phyloP scores from a whole-genome alignment of 2,329 filamentous ascomycete genomes.

The Fusarium citri region DNA sequence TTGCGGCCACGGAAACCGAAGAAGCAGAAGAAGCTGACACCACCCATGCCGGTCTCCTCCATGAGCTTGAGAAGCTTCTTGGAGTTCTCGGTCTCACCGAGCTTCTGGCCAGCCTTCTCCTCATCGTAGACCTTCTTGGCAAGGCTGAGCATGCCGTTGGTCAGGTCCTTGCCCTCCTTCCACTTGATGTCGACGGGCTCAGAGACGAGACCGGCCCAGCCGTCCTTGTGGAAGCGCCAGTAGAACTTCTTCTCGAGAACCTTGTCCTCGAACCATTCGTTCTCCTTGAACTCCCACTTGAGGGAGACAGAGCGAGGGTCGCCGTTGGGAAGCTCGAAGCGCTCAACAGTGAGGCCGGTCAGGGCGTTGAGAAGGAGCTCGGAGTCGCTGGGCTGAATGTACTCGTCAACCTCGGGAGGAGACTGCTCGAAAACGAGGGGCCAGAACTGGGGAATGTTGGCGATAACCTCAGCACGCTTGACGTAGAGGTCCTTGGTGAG shows the following conservation, averaged over 20 bases:
- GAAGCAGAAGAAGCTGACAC: constrained; percentile 86
- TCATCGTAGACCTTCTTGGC: constrained; percentile 76
- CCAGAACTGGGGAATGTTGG: constrained; percentile 90
- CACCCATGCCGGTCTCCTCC: constrained; percentile 70
- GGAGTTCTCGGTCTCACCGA: constrained; percentile 60
- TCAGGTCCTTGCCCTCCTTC: constrained; percentile 85
- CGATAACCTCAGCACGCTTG: constrained; percentile 77
- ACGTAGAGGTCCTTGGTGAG: constrained; percentile 78
- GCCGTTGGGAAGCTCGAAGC: constrained; percentile 81
- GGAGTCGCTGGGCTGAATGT: constrained; percentile 84
- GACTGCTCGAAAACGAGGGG: constrained; percentile 90
- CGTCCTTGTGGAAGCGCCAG: constrained; percentile 76
- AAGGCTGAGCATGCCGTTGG: constrained; percentile 80
- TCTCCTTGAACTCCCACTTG: constrained; percentile 81
- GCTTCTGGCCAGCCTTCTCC: constrained; percentile 58
- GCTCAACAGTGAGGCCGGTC: constrained; percentile 75
- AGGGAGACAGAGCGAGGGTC: constrained; percentile 85
- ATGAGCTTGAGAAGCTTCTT: constrained; percentile 66
- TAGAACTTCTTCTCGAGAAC: constrained; percentile 92
- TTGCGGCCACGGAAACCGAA: constrained; percentile 82
- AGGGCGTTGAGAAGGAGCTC: constrained; percentile 77
- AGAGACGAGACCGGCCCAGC: constrained; percentile 82
- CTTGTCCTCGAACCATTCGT: constrained; percentile 83
- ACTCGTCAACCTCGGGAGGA: constrained; percentile 86
- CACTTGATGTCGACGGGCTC: constrained; percentile 90